Evolutionary conservation across 495 filamentous ascomycete species (phyloP).

Genomic region (Penicillium samsonianum): DNA sequence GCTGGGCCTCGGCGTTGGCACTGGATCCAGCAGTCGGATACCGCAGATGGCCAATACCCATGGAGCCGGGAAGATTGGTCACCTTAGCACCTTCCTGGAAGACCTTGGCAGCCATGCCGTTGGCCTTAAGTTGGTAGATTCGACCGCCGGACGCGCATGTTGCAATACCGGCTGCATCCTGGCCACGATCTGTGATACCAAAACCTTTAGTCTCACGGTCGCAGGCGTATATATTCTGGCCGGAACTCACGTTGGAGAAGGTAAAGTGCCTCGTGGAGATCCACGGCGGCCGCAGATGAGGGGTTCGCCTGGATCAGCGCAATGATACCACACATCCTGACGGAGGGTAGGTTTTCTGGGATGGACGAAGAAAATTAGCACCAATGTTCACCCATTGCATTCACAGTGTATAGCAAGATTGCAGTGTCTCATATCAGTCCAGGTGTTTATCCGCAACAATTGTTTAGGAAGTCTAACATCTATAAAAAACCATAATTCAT

Average conservation of each 20-base stretch:
- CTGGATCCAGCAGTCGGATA: conserved; percentile 91
- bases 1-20: conserved; percentile 60
- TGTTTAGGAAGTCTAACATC: conserved; percentile 54
- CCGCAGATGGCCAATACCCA: conserved; percentile 86
- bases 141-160: conserved; percentile 77
- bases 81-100: conserved; percentile 77
- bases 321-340: conserved; percentile 83
- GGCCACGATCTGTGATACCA: conserved; percentile 58
- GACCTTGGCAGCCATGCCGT: conserved; percentile 87
- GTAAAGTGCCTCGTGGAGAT: conserved; percentile 88
- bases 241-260: conserved; percentile 67
- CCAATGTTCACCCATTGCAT: conserved; percentile 6
- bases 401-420: conserved; percentile 14
- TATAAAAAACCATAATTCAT: conserved; percentile 51
- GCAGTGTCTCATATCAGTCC: conserved; percentile 36
- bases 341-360: conserved; percentile 19
- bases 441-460: conserved; percentile 47
- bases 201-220: conserved; percentile 19
- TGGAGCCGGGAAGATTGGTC: conserved; percentile 78
- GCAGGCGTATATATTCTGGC: conserved; percentile 6
- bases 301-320: conserved; percentile 75
- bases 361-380: conserved; percentile 5
- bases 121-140: conserved; percentile 88
- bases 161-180: conserved; percentile 87
- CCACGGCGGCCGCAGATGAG: conserved; percentile 65